Base-by-base conservation (phyloP, 2,329 filamentous ascomycete species). In the Epicoccum nigrum region DNA sequence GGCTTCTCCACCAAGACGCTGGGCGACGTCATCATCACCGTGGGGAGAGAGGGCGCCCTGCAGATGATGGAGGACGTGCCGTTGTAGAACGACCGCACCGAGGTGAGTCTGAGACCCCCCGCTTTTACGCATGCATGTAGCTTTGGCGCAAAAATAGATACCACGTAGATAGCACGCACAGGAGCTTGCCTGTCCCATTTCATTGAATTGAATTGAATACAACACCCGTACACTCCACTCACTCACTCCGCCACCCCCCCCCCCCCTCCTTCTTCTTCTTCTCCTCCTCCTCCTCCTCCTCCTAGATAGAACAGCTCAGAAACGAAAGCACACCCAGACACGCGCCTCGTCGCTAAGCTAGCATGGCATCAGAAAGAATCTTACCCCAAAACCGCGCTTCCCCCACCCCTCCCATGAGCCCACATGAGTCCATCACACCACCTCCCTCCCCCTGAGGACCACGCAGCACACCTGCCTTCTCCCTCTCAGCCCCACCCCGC, bases 11-110 rank as follows among this genome's bases (percentile, higher is more conserved):
- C 84, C 5, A 89, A 89, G 73, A 88, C 86, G 2, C 69, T 91
- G 16, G 87, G 87, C 2, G 87, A 90, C 71, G 85, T 85, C 1
- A 88, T 90, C 41, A 83, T 92, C 56, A 89, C 86, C 0, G 84
- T 89, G 9, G 84, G 82, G 2, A 78, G 85, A 33, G 86, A 88
- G 64, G 84, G 85, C 2, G 80, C 84, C 2, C 70, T 83, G 64
- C 84, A 88, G 70, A 78, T 89, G 76, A 86, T 89, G 81, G 86
- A 89, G 64, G 83, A 82, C 41, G 83, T 90, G 65, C 87, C 86
- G 1, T 65, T 88, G 40, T 89, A 44, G 19, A 15, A 1, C 1
- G 5, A 19, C 27, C 19, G 3, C 6, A 27, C 38, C 32, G 6
- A 25, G 9, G 23, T 9, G 6, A 25, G 9, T 1, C 23, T 9